Base-by-base conservation (phyloP, 148 eudicot species). In the Fagopyrum homotropicum region DNA sequence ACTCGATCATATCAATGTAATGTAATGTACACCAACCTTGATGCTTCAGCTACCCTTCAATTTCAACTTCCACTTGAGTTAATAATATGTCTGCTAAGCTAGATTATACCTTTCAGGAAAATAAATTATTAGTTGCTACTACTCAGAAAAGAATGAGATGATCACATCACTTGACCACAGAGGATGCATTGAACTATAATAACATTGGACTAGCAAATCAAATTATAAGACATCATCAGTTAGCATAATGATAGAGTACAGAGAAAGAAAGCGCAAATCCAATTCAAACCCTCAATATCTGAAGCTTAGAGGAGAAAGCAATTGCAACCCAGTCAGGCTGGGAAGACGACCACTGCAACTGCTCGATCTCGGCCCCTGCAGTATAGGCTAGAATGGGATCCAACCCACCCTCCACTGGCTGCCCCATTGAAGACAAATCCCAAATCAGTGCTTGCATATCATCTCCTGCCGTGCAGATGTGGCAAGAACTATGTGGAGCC, bases 261-360 rank as follows among this genome's bases (percentile, higher is more conserved):
- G 52, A 49, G 12, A 49, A 49, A 49, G 9, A 49, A 8, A 49
- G 52, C 52, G 6, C 12, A 49, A 35, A 64, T 66, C 47, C 8
- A 40, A 14, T 60, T 60, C 52, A 76, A 19, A 92, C 97, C 88
- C 98, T 86, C 80, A 94, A 83, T 54, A 94, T 94, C 89, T 94
- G 98, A 29, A 94, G 92, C 86, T 94, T 94, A 79, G 82, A 86
- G 15, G 96, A 80, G 75, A 95, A 95, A 5, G 98, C 98, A 81
- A 95, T 92, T 5, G 98, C 98, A 19, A 95, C 96, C 98, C 98
- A 92, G 80, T 94, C 98, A 2, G 98, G 98, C 84, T 94, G 98
- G 0, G 97, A 87, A 4, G 92, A 88, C 2, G 98, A 94, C 97
- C 98, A 94, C 79, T 94, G 98, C 81, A 94, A 78, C 89, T 94